Percentiles rank a stretch among this genome's conserved stretches.
phyloP scores from a whole-genome alignment of 768 basidiomycete genomes.

The Mycena venus region DNA sequence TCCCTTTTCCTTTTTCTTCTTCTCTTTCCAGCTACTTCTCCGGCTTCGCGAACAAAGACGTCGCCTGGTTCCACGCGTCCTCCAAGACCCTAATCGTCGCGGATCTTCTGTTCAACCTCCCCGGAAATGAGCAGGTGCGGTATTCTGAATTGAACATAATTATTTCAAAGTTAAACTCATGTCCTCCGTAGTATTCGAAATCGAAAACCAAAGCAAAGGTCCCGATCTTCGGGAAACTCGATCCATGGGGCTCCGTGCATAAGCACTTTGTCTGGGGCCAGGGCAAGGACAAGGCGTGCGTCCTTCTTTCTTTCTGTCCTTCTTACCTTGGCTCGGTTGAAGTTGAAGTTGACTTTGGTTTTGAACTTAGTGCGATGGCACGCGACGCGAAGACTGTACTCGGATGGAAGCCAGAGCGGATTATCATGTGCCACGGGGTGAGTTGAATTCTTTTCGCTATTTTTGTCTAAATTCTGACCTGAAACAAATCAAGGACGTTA shows the following conservation, averaged over 20 bases:
- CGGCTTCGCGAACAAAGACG: conserved; percentile 81
- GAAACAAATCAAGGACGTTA: conserved; percentile 66
- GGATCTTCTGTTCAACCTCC: conserved; percentile 88
- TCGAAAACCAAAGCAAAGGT: conserved; percentile 40
- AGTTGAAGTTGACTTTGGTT: not conserved
- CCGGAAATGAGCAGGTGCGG: conserved; percentile 78
- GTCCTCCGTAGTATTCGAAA: conserved; percentile 57
- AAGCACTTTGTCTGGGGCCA: conserved; percentile 48
- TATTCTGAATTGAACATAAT: not conserved
- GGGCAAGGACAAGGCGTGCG: conserved; percentile 56
- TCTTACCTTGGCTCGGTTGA: not conserved
- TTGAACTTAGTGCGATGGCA: conserved; percentile 62
- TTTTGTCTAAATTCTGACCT: conserved; percentile 27
- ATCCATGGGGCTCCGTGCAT: conserved; percentile 53
- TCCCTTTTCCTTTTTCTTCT: not conserved
- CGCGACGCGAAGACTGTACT: conserved; percentile 74
- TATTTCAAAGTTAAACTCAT: too few species aligned
- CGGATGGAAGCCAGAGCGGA: conserved; percentile 80
- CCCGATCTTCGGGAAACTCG: conserved; percentile 44
- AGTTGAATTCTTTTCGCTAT: conserved; percentile 24
- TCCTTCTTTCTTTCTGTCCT: conserved; percentile 20
- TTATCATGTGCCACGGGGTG: conserved; percentile 80
- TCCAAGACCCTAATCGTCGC: conserved; percentile 84
- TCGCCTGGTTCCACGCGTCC: conserved; percentile 83
- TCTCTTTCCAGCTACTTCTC: conserved; percentile 80